phyloP scores from a whole-genome alignment of 2,329 filamentous ascomycete genomes.

The Alternaria angustiovoidea region DNA sequence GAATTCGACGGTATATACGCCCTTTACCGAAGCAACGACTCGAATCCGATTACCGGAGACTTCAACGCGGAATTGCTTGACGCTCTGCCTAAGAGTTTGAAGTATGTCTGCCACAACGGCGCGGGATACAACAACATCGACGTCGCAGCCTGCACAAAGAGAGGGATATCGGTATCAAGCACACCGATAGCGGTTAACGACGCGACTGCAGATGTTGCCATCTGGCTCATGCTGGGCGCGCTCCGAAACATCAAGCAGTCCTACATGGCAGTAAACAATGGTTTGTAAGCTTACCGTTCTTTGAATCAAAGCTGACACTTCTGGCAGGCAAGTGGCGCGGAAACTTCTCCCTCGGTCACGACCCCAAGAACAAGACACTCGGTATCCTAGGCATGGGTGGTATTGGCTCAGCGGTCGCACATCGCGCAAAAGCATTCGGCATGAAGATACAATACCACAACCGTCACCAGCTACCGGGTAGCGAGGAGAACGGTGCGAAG shows the following conservation, averaged over 20 bases:
- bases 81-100: slow-evolving; percentile 53
- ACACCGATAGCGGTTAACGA: slow-evolving; percentile 61
- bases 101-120: slow-evolving; percentile 59
- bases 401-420: slow-evolving; percentile 61
- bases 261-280: slow-evolving; percentile 56
- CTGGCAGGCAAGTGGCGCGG: slow-evolving; percentile 54
- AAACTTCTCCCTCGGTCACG: slow-evolving; percentile 59
- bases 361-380: slow-evolving; percentile 61
- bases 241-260: slow-evolving; percentile 59
- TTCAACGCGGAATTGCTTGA: slow-evolving; percentile 57
- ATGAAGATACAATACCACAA: slow-evolving; percentile 69
- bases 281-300: slow-evolving; percentile 32
- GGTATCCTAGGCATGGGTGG: slow-evolving; percentile 69
- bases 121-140: slow-evolving; percentile 70
- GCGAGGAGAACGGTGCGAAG: slow-evolving; percentile 55
- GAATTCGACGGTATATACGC: slow-evolving; percentile 64
- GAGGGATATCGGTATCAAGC: slow-evolving; percentile 55
- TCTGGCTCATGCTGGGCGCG: slow-evolving; percentile 62
- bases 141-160: slow-evolving; percentile 60
- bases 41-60: slow-evolving; percentile 59
- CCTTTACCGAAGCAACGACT: slow-evolving; percentile 67
- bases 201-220: slow-evolving; percentile 59
- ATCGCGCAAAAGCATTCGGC: slow-evolving; percentile 62
- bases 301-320: slow-evolving; percentile 12
- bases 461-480: slow-evolving; percentile 51